Evolutionary conservation across 2,329 filamentous ascomycete species (phyloP).

Genomic region (Pestalotiopsis sp.): DNA sequence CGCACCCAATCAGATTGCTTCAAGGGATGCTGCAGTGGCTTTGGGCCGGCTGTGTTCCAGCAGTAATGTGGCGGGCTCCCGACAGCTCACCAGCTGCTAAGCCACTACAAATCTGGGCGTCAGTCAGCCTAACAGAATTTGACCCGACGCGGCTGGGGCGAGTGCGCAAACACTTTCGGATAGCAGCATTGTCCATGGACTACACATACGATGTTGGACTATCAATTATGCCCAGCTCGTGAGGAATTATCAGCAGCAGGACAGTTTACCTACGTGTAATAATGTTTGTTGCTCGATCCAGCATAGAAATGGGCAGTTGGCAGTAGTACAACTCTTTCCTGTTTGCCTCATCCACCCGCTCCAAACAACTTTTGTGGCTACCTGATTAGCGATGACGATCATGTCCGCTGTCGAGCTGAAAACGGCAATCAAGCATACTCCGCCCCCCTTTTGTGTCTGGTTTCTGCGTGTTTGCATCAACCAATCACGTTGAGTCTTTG

Average conservation of each 20-base stretch:
- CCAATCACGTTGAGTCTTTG: too few species aligned
- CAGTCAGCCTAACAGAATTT: neutral
- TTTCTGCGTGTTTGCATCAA: too few species aligned
- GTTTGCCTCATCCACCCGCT: neutral
- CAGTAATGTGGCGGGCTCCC: constrained; percentile 6
- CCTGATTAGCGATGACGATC: neutral
- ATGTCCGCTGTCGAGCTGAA: neutral
- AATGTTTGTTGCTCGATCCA: too few species aligned
- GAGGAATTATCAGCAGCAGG: neutral
- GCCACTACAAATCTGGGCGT: neutral
- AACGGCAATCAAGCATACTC: neutral
- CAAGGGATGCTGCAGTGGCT: neutral
- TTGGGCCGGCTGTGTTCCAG: neutral
- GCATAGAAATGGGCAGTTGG: neutral
- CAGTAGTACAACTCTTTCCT: neutral
- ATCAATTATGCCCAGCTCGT: neutral
- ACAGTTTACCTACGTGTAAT: neutral
- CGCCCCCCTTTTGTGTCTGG: neutral
- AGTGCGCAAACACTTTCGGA: neutral
- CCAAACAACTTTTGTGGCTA: neutral
- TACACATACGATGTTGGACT: neutral
- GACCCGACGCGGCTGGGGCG: too few species aligned
- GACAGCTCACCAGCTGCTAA: neutral
- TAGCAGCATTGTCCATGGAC: neutral
- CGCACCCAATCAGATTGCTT: neutral